Evolutionary conservation across 2,329 filamentous ascomycete species (phyloP).

Genomic region (Colletotrichum australisinense): DNA sequence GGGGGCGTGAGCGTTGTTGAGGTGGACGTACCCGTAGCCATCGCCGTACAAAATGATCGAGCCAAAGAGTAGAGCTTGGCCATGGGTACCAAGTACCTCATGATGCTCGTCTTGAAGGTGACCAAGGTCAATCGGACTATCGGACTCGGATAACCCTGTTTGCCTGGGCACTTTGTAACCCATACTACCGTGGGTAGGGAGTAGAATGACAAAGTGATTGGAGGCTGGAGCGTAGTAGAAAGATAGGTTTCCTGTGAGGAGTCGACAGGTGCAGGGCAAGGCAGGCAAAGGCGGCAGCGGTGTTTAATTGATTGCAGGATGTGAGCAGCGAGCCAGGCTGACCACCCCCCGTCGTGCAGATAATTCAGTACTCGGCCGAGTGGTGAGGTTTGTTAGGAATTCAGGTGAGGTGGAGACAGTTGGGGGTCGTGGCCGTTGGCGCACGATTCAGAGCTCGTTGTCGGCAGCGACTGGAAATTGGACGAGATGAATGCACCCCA

Average conservation of each 20-base stretch:
- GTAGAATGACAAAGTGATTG: not conserved
- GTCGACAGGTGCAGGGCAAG: not conserved
- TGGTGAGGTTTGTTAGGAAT: conserved; percentile 36
- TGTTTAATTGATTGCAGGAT: conserved; percentile 31
- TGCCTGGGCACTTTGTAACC: not conserved
- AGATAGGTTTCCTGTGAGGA: not conserved
- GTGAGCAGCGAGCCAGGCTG: conserved; percentile 22
- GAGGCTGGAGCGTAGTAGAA: not conserved
- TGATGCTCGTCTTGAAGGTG: not conserved
- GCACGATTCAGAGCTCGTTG: conserved; percentile 24
- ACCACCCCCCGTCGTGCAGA: conserved; percentile 18
- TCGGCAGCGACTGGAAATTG: conserved; percentile 18
- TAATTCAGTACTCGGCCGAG: conserved; percentile 37
- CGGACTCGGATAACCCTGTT: not conserved
- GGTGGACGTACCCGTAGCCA: not conserved
- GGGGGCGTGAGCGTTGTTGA: not conserved
- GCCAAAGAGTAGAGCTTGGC: too few species aligned
- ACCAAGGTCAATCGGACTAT: not conserved
- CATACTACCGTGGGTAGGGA: not conserved
- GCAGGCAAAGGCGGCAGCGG: not conserved
- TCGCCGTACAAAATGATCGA: too few species aligned
- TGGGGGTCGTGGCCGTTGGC: conserved; percentile 24
- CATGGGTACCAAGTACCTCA: too few species aligned
- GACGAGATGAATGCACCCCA: conserved; percentile 4
- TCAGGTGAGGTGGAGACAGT: conserved; percentile 35